These are phyloP conservation scores for Heracleum sosnowskyi DNA, from an alignment of 129 eudicot genomes.

Conservation along the genomic window DNA sequence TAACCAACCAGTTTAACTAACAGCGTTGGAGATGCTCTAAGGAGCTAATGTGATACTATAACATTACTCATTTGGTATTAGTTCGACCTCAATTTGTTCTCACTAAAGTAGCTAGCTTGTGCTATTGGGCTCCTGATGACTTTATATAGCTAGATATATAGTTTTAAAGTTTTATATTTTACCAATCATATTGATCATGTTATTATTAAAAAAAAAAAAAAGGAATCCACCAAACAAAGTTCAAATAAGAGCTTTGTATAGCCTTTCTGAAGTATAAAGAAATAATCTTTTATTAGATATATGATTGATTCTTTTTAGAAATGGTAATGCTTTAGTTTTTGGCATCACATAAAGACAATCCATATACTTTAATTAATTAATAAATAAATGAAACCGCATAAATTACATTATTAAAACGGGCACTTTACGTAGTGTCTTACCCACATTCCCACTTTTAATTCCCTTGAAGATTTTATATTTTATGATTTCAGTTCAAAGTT, in stretches of 20 bases:
- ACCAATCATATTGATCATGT: no score
- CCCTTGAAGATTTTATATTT: conserved; percentile 2
- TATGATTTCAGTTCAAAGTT: conserved; percentile 1
- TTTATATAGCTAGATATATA: no score
- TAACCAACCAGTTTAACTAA: no score
- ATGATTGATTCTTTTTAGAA: neutral
- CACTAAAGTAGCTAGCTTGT: no score
- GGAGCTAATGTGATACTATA: no score
- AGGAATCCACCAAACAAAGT: conserved; percentile 11
- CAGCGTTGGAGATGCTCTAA: no score
- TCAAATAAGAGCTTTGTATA: conserved; percentile 24
- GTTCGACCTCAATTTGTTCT: no score
- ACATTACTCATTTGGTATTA: no score
- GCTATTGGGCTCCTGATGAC: no score
- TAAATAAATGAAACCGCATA: neutral
- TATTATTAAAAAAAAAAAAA: conserved; percentile 3
- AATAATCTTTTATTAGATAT: conserved; percentile 10
- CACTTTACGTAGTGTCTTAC: neutral
- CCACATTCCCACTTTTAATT: neutral
- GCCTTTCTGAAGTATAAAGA: neutral
- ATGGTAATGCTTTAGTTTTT: neutral
- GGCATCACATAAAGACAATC: conserved; percentile 2
- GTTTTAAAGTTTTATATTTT: no score
- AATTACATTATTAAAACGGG: neutral
- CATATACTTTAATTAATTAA: neutral